These are phyloP conservation scores for Lactuca sativa DNA, from an alignment of 129 eudicot species.

Conservation along the genomic window DNA sequence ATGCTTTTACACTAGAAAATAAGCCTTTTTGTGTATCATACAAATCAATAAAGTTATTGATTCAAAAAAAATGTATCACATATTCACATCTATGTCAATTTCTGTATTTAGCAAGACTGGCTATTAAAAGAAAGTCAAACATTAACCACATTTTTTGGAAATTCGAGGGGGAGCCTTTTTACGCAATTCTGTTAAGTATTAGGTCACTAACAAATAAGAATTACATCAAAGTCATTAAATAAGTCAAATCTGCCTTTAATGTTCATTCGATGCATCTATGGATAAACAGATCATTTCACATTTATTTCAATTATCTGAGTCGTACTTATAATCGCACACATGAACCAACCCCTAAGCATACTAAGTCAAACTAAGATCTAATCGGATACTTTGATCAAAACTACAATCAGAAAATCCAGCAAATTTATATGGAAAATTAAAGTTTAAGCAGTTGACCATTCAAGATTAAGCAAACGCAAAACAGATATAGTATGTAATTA, in stretches of 20 bases:
- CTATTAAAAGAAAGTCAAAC: conserved; percentile 5
- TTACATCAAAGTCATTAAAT: background rate
- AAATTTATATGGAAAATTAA: conserved; percentile 8
- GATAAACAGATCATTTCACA: background rate
- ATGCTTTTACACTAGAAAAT: background rate
- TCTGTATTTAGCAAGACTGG: background rate
- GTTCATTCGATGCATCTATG: conserved; percentile 10
- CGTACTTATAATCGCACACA: too few relatives aligned
- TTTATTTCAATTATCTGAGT: too few relatives aligned
- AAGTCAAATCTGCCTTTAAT: background rate
- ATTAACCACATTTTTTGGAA: background rate
- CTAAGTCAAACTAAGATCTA: conserved; percentile 18
- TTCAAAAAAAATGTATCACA: background rate
- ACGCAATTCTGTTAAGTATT: background rate
- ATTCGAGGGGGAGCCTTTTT: background rate
- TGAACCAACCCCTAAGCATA: background rate
- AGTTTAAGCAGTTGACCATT: conserved; percentile 19
- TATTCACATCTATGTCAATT: background rate
- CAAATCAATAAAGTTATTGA: background rate
- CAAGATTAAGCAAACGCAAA: conserved; percentile 26
- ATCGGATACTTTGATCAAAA: conserved; percentile 15
- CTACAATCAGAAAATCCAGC: conserved; percentile 27
- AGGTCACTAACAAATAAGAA: background rate
- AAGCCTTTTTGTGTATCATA: background rate
- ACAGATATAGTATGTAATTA: conserved; percentile 3